These are phyloP conservation scores for Aspergillus sclerotioniger DNA, from an alignment of 495 filamentous ascomycete genomes.

Conservation along the genomic window DNA sequence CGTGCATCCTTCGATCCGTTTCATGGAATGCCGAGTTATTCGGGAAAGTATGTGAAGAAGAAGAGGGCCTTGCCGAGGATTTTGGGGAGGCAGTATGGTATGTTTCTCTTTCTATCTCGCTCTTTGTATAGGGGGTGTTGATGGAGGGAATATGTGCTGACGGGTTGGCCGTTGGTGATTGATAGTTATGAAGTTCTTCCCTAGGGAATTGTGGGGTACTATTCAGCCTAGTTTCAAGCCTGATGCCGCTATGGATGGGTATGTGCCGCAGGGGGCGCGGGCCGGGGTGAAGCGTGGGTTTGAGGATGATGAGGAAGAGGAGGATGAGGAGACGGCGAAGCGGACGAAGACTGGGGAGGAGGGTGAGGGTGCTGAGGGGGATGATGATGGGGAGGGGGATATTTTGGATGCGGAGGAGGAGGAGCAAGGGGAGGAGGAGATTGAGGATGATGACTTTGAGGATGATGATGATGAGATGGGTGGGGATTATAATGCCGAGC, in stretches of 20 bases:
- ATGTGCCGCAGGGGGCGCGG: constrained; percentile 18
- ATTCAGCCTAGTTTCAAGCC: constrained; percentile 49
- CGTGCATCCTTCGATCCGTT: constrained; percentile 55
- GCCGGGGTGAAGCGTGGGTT: constrained; percentile 40
- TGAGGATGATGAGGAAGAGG: constrained; percentile 49
- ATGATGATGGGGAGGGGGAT: constrained; percentile 27
- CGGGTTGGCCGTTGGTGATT: not conserved
- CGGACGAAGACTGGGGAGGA: constrained; percentile 30
- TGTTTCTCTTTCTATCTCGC: constrained; percentile 15
- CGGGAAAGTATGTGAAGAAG: constrained; percentile 54
- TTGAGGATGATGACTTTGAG: constrained; percentile 56
- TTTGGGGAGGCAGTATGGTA: constrained; percentile 50
- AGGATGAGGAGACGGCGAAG: constrained; percentile 30
- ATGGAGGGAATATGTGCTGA: not conserved
- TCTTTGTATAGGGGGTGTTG: not conserved
- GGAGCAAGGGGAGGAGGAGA: constrained; percentile 48
- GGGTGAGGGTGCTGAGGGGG: constrained; percentile 38
- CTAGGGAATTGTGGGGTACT: constrained; percentile 51
- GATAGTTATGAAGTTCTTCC: constrained; percentile 56
- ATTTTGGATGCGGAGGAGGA: constrained; percentile 49
- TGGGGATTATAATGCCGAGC: constrained; percentile 62
- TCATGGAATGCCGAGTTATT: constrained; percentile 58
- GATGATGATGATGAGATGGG: constrained; percentile 58
- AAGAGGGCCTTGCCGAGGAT: constrained; percentile 49
- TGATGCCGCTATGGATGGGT: constrained; percentile 35